Evolutionary conservation across 139 green algal species (phyloP).

Genomic region (Coccomyxa sp.): DNA sequence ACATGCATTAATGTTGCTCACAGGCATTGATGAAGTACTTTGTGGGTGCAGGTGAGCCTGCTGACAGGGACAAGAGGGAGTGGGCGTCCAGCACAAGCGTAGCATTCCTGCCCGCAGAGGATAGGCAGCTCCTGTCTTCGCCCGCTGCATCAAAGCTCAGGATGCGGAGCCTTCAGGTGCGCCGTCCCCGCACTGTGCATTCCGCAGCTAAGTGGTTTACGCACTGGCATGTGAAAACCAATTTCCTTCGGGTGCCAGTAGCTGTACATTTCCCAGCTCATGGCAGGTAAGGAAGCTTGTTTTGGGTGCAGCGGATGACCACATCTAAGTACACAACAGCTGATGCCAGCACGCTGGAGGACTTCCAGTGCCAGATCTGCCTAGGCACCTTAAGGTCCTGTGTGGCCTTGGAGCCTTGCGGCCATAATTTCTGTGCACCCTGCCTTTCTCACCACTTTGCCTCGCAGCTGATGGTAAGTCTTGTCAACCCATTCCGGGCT

Average conservation of each 20-base stretch:
- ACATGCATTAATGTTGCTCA: too few relatives aligned
- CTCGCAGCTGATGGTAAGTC: slow-evolving; percentile 36
- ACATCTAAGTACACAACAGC: slow-evolving; percentile 55
- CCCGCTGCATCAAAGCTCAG: background rate
- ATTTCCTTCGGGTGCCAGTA: too few relatives aligned
- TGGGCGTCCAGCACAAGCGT: background rate
- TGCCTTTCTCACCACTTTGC: slow-evolving; percentile 64
- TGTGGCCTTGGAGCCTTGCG: slow-evolving; percentile 62
- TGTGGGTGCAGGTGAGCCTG: background rate
- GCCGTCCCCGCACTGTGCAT: too few relatives aligned
- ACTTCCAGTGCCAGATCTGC: slow-evolving; percentile 70
- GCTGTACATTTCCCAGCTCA: too few relatives aligned
- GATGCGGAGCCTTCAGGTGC: background rate
- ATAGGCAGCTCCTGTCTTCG: background rate
- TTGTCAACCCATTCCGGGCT: background rate
- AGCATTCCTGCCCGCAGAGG: background rate
- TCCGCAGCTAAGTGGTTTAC: too few relatives aligned
- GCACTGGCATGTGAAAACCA: too few relatives aligned
- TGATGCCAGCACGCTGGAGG: slow-evolving; percentile 49
- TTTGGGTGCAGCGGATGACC: slow-evolving; percentile 5
- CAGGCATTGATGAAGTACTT: background rate
- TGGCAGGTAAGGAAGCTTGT: too few relatives aligned
- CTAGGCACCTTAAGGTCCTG: slow-evolving; percentile 46
- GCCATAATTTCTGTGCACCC: slow-evolving; percentile 63
- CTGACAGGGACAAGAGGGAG: background rate